Evolutionary conservation across 208 protist species (phyloP).

Genomic region (Spongospora subterranea): DNA sequence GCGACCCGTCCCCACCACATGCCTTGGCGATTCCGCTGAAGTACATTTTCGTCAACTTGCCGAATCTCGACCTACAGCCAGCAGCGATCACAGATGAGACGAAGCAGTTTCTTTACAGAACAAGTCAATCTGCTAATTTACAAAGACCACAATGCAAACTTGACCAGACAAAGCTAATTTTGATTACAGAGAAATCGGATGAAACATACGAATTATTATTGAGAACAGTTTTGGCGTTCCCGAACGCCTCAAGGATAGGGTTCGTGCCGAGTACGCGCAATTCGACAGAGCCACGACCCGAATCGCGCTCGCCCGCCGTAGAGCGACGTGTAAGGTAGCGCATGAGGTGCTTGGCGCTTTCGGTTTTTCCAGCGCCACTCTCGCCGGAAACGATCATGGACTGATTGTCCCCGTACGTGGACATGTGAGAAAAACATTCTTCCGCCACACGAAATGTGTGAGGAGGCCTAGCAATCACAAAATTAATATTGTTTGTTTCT

Average conservation of each 20-base stretch:
- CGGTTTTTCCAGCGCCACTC: constrained; percentile 71
- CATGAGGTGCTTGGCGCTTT: constrained; percentile 65
- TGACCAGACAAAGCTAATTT: neutral
- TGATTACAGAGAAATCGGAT: neutral
- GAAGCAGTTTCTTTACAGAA: neutral
- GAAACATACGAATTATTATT: constrained; percentile 78
- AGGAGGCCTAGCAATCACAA: neutral
- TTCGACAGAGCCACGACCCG: constrained; percentile 65
- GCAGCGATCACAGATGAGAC: neutral
- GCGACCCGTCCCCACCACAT: constrained; percentile 1
- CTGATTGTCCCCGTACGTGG: constrained; percentile 60
- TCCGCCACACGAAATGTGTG: constrained; percentile 59
- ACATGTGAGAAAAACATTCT: constrained; percentile 34
- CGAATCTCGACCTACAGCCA: constrained; percentile 70
- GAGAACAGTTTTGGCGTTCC: constrained; percentile 80
- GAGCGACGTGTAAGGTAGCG: constrained; percentile 54
- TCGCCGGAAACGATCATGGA: constrained; percentile 69
- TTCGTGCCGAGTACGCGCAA: constrained; percentile 69
- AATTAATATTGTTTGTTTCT: neutral
- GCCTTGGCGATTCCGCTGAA: constrained; percentile 66
- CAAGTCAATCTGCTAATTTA: no score
- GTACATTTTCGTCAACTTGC: constrained; percentile 80
- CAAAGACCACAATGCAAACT: neutral
- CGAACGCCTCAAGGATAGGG: constrained; percentile 79
- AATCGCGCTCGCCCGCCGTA: neutral